phyloP scores from a whole-genome alignment of 108 stramenopile species.

The Parmales sp. region DNA sequence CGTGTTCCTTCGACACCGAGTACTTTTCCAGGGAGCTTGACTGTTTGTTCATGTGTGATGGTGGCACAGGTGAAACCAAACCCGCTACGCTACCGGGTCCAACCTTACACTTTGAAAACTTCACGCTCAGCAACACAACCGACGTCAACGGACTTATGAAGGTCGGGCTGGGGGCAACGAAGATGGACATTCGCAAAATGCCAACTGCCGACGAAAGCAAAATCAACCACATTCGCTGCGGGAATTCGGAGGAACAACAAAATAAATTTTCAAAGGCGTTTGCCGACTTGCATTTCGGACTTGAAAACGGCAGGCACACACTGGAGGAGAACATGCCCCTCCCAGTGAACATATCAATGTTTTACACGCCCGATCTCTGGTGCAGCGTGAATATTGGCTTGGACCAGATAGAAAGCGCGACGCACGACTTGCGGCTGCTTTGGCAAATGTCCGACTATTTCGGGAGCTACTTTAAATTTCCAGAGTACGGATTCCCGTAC shows the following conservation, averaged over 20 bases:
- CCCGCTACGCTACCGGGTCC: neutral
- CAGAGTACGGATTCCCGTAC: conserved; percentile 54
- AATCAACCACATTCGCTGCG: conserved; percentile 13
- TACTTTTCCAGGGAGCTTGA: conserved; percentile 29
- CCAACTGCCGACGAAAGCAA: conserved; percentile 7
- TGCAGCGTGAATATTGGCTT: conserved; percentile 64
- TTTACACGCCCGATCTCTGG: conserved; percentile 59
- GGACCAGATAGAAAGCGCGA: conserved; percentile 32
- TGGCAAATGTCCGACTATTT: conserved; percentile 66
- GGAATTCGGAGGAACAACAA: neutral
- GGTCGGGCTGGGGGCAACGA: conserved; percentile 31
- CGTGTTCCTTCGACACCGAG: conserved; percentile 48
- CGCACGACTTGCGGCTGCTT: conserved; percentile 48
- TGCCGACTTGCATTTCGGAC: conserved; percentile 51
- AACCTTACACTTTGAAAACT: conserved; percentile 28
- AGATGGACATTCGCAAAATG: conserved; percentile 38
- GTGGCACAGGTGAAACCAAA: neutral
- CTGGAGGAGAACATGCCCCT: conserved; percentile 29
- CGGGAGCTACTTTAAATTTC: conserved; percentile 48
- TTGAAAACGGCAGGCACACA: conserved; percentile 44
- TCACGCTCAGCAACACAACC: conserved; percentile 27
- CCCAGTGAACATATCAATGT: conserved; percentile 56
- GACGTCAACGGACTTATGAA: conserved; percentile 31
- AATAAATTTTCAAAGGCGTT: neutral
- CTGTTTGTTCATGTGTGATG: conserved; percentile 19